These are phyloP conservation scores for Labyrinthula sp. DNA, from an alignment of 352 stramenopile genomes.

Conservation along the genomic window DNA sequence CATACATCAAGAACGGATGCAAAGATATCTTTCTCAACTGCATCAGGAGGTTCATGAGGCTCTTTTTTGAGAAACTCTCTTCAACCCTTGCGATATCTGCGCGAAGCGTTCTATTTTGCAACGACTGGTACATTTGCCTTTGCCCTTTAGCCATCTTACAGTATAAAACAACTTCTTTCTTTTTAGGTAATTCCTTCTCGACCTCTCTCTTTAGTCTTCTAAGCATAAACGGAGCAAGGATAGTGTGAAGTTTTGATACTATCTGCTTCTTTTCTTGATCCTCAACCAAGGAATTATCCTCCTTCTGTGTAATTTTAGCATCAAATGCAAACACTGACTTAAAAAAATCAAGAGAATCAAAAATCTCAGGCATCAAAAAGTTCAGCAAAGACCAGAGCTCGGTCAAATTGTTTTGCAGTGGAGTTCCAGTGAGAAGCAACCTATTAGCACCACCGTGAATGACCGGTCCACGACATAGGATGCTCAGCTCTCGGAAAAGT, in stretches of 20 bases:
- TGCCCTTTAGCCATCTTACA: conserved; percentile 92
- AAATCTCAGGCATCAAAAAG: conserved; percentile 84
- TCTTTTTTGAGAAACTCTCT: conserved; percentile 35
- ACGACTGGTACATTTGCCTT: conserved; percentile 84
- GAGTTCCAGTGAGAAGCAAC: conserved; percentile 56
- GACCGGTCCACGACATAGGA: conserved; percentile 25
- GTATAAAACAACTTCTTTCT: conserved; percentile 97
- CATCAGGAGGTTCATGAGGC: conserved; percentile 67
- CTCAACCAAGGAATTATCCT: conserved; percentile 44
- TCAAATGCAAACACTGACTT: conserved; percentile 44
- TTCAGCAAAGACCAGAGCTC: conserved; percentile 95
- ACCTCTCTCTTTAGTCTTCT: conserved; percentile 91
- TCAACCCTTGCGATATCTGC: too few relatives aligned
- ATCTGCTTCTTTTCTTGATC: conserved; percentile 72
- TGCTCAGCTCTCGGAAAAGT: conserved; percentile 29
- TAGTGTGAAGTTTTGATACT: conserved; percentile 34
- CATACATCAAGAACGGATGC: conserved; percentile 77
- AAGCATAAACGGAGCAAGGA: conserved; percentile 90
- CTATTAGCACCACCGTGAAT: conserved; percentile 26
- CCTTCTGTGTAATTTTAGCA: conserved; percentile 15
- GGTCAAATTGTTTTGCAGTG: conserved; percentile 90
- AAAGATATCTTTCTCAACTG: conserved; percentile 95
- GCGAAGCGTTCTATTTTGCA: conserved; percentile 29
- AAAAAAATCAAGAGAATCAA: conserved; percentile 89
- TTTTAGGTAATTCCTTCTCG: conserved; percentile 73